Conservation (phyloP, 2,329 filamentous ascomycete genomes). For the Arachnopeziza araneosa region DNA sequence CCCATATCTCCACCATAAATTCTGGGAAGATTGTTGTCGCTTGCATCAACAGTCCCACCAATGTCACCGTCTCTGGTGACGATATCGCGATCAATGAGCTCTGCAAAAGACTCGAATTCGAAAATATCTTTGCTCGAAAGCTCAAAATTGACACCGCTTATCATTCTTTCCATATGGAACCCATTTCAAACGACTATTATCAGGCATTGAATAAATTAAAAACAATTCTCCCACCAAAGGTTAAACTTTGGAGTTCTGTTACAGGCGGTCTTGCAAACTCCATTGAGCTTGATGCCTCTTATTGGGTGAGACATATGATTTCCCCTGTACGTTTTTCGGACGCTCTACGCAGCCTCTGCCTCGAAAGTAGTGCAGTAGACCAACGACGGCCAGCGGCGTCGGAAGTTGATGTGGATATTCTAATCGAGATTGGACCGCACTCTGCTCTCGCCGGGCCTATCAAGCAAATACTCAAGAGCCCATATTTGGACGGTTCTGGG, state of each 20-base stretch:
- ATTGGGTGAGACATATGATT: constrained; percentile 43
- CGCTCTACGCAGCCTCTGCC: constrained; percentile 8
- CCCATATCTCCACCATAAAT: constrained; percentile 4
- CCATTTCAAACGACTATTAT: constrained; percentile 25
- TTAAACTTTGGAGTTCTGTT: constrained; percentile 11
- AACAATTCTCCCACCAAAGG: neutral
- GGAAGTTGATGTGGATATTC: constrained; percentile 15
- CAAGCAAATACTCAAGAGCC: constrained; percentile 33
- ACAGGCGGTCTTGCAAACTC: constrained; percentile 13
- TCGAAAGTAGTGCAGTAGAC: neutral
- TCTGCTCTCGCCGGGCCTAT: constrained; percentile 31
- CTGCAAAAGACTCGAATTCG: constrained; percentile 9
- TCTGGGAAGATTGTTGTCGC: constrained; percentile 27
- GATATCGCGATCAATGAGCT: constrained; percentile 13
- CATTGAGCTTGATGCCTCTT: constrained; percentile 27
- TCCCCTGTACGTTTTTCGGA: constrained; percentile 37
- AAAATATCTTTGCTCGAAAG: constrained; percentile 31
- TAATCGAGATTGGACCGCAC: constrained; percentile 26
- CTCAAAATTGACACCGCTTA: constrained; percentile 37
- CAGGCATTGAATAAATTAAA: constrained; percentile 4
- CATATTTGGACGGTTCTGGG: constrained; percentile 28
- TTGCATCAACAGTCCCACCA: constrained; percentile 27
- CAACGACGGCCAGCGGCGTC: constrained; percentile 30
- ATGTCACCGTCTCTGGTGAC: constrained; percentile 24
- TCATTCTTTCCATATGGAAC: constrained; percentile 34